A percentile compares a stretch with the other conserved stretches of the same genome.
phyloP scores from a whole-genome alignment of 805 yeast species.

The Wickerhamiella slavikovae region DNA sequence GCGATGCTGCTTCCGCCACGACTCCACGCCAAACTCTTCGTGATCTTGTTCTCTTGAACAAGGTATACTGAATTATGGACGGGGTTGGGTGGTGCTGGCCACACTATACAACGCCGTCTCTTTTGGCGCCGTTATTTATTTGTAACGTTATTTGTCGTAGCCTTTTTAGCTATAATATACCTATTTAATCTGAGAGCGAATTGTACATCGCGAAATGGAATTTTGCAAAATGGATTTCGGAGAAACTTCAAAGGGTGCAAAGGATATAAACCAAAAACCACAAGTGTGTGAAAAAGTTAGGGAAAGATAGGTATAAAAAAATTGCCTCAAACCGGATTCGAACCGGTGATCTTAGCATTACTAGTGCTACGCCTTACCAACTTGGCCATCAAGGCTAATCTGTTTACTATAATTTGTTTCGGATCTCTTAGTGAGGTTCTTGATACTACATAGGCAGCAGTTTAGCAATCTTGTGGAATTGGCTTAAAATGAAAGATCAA shows the following conservation, averaged over 20 bases:
- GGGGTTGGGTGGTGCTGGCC: too few species aligned
- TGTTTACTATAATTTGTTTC: conserved; percentile 1
- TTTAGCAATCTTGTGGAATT: too few species aligned
- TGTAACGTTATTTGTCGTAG: conserved; percentile 1
- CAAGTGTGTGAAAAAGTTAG: neutral
- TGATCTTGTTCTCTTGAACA: neutral
- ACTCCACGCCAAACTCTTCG: conserved; percentile 9
- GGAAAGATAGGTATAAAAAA: conserved; percentile 11
- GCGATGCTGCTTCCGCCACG: conserved; percentile 80
- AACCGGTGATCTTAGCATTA: conserved; percentile 74
- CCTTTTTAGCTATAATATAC: neutral
- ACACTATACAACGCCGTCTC: too few species aligned
- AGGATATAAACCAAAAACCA: neutral
- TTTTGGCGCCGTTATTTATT: conserved; percentile 20
- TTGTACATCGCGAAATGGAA: too few species aligned
- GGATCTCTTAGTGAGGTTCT: conserved; percentile 2
- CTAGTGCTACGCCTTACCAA: conserved; percentile 78
- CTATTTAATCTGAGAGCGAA: too few species aligned
- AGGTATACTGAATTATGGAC: too few species aligned
- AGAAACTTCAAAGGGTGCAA: too few species aligned
- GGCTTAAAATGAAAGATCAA: too few species aligned
- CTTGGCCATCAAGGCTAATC: conserved; percentile 36
- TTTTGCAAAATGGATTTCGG: too few species aligned
- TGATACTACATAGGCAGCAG: too few species aligned
- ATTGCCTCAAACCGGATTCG: conserved; percentile 52